phyloP scores from a whole-genome alignment of 2,329 filamentous ascomycete species.

The Paecilomyces sp. region DNA sequence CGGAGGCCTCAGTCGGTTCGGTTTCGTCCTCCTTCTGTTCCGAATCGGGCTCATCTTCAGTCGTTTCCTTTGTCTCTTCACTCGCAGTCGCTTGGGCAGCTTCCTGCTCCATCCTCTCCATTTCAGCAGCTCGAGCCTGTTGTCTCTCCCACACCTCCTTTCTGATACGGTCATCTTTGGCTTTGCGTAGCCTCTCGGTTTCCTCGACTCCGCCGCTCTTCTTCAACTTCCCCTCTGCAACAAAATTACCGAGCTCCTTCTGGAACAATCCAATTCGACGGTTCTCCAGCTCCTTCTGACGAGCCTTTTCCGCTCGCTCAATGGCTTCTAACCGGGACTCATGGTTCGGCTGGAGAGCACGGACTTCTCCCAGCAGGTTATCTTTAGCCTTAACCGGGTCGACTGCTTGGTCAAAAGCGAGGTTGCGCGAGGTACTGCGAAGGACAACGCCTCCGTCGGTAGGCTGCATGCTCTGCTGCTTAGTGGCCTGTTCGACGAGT shows the following conservation, averaged over 20 bases:
- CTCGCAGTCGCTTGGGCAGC: conserved; percentile 18
- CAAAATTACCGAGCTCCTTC: conserved; percentile 77
- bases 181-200: conserved; percentile 73
- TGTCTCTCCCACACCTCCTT: conserved; percentile 61
- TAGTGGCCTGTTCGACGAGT: conserved; percentile 95
- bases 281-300: conserved; percentile 79
- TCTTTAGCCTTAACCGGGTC: conserved; percentile 84
- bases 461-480: conserved; percentile 78
- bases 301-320: conserved; percentile 86
- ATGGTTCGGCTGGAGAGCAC: conserved; percentile 89
- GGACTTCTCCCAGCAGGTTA: conserved; percentile 83
- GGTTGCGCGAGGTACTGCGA: conserved; percentile 46
- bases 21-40: neutral
- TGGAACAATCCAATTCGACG: conserved; percentile 70
- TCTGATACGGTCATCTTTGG: conserved; percentile 79
- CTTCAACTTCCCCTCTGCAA: conserved; percentile 85
- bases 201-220: conserved; percentile 95
- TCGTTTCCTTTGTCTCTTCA: conserved; percentile 3
- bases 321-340: conserved; percentile 90
- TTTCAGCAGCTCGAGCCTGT: conserved; percentile 45
- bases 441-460: conserved; percentile 35
- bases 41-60: conserved; percentile 5
- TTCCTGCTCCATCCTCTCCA: conserved; percentile 29
- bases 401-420: conserved; percentile 44
- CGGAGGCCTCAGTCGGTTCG: conserved; percentile 4